Evolutionary conservation across 2,329 filamentous ascomycete species (phyloP).

Genomic region (Fusarium begoniae): DNA sequence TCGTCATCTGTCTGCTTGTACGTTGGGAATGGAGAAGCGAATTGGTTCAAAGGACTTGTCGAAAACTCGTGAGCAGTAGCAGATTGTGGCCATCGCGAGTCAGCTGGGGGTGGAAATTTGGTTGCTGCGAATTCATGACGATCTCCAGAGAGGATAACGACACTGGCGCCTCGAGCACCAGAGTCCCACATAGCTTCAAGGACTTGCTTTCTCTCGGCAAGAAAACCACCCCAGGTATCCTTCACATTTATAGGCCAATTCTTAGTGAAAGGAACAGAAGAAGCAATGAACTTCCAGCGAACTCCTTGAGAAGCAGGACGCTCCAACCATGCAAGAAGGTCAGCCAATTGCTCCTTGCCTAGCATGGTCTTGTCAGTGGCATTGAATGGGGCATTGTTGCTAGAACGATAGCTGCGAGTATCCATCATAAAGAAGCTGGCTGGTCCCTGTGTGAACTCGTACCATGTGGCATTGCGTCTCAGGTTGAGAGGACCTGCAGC

Average conservation of each 20-base stretch:
- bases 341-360: slow-evolving; percentile 78
- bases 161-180: slow-evolving; percentile 76
- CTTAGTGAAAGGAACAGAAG: slow-evolving; percentile 93
- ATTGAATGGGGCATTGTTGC: slow-evolving; percentile 67
- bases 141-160: slow-evolving; percentile 88
- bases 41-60: slow-evolving; percentile 90
- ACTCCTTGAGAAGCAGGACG: slow-evolving; percentile 79
- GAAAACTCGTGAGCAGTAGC: slow-evolving; percentile 89
- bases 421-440: slow-evolving; percentile 96
- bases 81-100: slow-evolving; percentile 68
- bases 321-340: slow-evolving; percentile 80
- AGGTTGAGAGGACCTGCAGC: slow-evolving; percentile 53
- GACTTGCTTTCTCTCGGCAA: slow-evolving; percentile 79
- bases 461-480: slow-evolving; percentile 76
- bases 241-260: slow-evolving; percentile 91
- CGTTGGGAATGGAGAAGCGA: slow-evolving; percentile 85
- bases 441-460: slow-evolving; percentile 87
- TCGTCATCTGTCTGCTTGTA: slow-evolving; percentile 85
- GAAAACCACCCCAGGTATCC: slow-evolving; percentile 95
- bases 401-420: slow-evolving; percentile 86
- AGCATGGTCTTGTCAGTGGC: slow-evolving; percentile 85
- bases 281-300: slow-evolving; percentile 92
- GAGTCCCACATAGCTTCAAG: slow-evolving; percentile 94
- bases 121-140: slow-evolving; percentile 98
- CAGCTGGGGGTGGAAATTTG: slow-evolving; percentile 71